A percentile compares a stretch with the other conserved stretches of the same genome.
Conservation (phyloP, 345 rosid genomes). For the Pelargonium nanum region DNA sequence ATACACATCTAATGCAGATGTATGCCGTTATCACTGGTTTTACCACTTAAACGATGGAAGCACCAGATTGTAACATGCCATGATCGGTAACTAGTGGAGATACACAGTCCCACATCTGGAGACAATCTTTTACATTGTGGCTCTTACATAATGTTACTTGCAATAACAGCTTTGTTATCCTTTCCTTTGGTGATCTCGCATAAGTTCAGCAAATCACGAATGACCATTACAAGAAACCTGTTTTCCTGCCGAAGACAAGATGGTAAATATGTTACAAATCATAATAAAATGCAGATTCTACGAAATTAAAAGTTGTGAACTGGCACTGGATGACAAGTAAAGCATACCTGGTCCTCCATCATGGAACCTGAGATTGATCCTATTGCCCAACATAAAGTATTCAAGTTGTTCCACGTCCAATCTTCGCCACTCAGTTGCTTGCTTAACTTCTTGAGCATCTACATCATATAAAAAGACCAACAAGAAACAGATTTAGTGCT, state of each 20-base stretch:
- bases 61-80: too few species aligned
- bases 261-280: background rate
- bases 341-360: conserved; percentile 91
- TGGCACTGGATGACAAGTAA: background rate
- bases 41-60: too few species aligned
- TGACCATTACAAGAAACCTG: conserved; percentile 96
- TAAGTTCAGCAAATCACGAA: conserved; percentile 85
- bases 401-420: conserved; percentile 95
- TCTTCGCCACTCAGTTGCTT: conserved; percentile 96
- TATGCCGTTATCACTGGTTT: too few species aligned
- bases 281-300: background rate
- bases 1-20: too few species aligned
- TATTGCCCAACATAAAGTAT: conserved; percentile 98
- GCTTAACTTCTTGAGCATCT: conserved; percentile 94
- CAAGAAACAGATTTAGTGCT: background rate
- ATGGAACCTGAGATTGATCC: conserved; percentile 99
- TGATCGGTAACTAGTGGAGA: background rate
- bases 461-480: conserved; percentile 4
- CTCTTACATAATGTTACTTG: conserved; percentile 96
- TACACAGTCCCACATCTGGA: background rate
- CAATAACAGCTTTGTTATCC: conserved; percentile 98
- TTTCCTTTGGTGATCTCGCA: conserved; percentile 98
- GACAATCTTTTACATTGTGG: background rate
- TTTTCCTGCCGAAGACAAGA: conserved; percentile 55
- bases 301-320: background rate